A percentile compares a stretch with the other conserved stretches of the same genome.
These are phyloP conservation scores for Acacia pycnantha DNA, from an alignment of 331 rosid species.

Conservation along the genomic window DNA sequence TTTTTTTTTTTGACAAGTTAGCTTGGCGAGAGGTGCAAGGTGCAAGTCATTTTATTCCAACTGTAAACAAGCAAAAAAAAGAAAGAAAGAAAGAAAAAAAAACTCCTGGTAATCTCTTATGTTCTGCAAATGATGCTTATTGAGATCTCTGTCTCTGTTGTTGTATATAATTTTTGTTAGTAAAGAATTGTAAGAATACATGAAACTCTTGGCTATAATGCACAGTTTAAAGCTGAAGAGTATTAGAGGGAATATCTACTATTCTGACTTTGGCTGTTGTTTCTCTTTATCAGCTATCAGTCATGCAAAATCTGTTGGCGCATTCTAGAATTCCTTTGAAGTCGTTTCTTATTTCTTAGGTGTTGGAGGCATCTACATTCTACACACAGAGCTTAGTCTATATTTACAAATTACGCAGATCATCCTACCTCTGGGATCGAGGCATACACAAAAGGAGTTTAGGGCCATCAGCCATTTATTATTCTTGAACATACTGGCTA, in stretches of 20 bases:
- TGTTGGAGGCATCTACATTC: background rate
- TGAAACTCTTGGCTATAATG: background rate
- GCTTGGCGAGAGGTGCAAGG: constrained; percentile 8
- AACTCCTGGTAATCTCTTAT: background rate
- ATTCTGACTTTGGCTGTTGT: background rate
- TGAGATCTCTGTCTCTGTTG: background rate
- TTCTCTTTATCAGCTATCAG: background rate
- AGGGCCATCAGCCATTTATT: background rate
- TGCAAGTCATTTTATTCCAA: background rate
- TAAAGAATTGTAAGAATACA: background rate
- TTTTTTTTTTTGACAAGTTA: constrained; percentile 32
- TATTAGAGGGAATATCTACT: background rate
- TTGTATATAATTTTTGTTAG: background rate
- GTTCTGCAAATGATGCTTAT: background rate
- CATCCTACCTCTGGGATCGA: background rate
- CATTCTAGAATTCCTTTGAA: background rate
- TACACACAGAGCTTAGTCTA: background rate
- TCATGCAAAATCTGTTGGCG: background rate
- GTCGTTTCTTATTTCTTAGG: background rate
- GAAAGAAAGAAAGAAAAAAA: no score
- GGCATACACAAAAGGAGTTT: background rate
- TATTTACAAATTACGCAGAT: background rate
- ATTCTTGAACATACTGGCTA: background rate
- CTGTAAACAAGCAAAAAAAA: background rate
- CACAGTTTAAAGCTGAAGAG: background rate